Base-by-base conservation (phyloP, 1,284 basidiomycete genomes). In the Testicularia cyperi region DNA sequence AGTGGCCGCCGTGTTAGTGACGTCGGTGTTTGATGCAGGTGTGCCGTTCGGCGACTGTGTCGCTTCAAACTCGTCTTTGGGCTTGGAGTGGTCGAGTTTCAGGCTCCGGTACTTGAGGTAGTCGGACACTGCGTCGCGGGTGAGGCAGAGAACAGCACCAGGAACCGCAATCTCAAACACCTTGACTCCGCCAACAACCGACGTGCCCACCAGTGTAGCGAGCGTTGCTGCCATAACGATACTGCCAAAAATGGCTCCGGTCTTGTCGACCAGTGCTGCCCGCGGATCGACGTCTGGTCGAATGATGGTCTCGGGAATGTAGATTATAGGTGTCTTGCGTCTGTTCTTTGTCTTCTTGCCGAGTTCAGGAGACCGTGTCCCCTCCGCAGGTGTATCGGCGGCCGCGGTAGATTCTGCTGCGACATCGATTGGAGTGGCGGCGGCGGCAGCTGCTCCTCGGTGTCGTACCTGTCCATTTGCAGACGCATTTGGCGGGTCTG, bases 111-210 rank as follows among this genome's bases (percentile, higher is more conserved):
- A 57, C 23, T 66, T 45, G 16, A 67, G 42, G 21, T 74, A 54
- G 60, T 85, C 81, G 68, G 86, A 83, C 81, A 82, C 82, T 2
- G 86, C 64, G 69, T 92, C 88, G 36, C 86, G 83, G 2, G 83
- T 38, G 31, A 90, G 81, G 72, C 90, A 88, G 39, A 83, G 75
- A 1, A 83, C 75, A 0, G 91, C 92, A 24, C 92, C 91, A 0
- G 94, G 92, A n/a, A 90, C 81, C 1, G 86, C 88, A 35, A 97
- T 86, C 78, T 74, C 67, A 56, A 80, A 82, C 3, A 83, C 90
- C 41, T 82, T 79, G 44, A 81, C 80, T 31, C 77, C 80, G 21
- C 79, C 77, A 0, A 83, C 77, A 25, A 78, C 78, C 58, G 79
- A 83, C 43, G 84, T 83, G 1, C 81, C 83, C 2, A 86, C 81